Percentiles rank a stretch among this genome's conserved stretches.
Conservation (phyloP, 768 basidiomycete species). For the Mycena metata region DNA sequence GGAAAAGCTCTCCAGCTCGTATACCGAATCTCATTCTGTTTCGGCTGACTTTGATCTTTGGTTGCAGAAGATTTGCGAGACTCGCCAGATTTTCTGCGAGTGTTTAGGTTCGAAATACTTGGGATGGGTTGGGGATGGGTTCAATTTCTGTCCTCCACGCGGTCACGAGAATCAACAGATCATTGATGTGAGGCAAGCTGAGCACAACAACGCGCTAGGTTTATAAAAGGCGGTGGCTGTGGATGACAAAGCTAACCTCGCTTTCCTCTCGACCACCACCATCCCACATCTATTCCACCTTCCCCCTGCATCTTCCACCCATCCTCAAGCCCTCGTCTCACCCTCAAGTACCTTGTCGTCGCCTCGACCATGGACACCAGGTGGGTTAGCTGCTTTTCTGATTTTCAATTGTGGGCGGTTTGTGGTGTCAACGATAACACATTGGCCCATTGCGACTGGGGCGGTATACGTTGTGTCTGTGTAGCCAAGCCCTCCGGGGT, state of each 20-base stretch:
- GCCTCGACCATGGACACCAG: not conserved
- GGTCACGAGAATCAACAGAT: not conserved
- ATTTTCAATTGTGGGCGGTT: not conserved
- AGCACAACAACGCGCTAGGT: not conserved
- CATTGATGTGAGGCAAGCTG: not conserved
- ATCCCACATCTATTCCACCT: not conserved
- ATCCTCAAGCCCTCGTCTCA: too few relatives aligned
- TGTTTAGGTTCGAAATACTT: too few relatives aligned
- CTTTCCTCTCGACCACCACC: conserved; percentile 8
- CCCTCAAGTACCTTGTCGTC: not conserved
- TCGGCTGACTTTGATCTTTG: too few relatives aligned
- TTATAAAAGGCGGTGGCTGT: not conserved
- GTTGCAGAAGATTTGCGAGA: too few relatives aligned
- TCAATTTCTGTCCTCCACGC: too few relatives aligned
- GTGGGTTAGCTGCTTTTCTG: conserved; percentile 15
- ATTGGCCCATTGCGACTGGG: conserved; percentile 8
- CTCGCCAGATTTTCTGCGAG: too few relatives aligned
- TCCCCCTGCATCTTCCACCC: not conserved
- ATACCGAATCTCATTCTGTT: too few relatives aligned
- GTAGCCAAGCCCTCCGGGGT: conserved; percentile 5
- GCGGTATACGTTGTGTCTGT: not conserved
- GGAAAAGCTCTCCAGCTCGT: too few relatives aligned
- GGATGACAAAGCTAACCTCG: not conserved
- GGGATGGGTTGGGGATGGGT: too few relatives aligned
- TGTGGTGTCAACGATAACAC: not conserved